phyloP scores from a whole-genome alignment of 106 monocot species.

The Allium fistulosum region DNA sequence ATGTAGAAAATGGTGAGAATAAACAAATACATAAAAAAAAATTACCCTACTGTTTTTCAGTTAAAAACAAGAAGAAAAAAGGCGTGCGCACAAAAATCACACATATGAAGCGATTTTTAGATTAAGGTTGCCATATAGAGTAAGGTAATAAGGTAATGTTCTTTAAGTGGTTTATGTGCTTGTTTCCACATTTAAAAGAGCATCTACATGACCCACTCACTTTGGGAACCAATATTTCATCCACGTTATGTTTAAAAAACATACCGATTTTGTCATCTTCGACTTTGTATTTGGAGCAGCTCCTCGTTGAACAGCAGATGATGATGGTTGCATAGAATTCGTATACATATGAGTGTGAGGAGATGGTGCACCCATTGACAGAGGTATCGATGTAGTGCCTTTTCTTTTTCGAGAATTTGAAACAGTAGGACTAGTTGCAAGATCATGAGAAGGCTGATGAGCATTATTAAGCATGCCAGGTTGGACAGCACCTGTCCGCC shows the following conservation, averaged over 20 bases:
- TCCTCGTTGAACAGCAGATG: conserved; percentile 61
- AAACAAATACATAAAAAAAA: too few relatives aligned
- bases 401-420: conserved; percentile 92
- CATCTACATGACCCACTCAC: not conserved
- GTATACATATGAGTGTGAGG: conserved; percentile 42
- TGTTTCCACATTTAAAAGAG: too few relatives aligned
- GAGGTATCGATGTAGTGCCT: conserved; percentile 51
- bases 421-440: conserved; percentile 45
- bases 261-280: conserved; percentile 83
- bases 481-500: conserved; percentile 42
- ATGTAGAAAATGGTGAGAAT: too few relatives aligned
- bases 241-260: conserved; percentile 4
- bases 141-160: not conserved
- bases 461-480: conserved; percentile 45
- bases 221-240: not conserved
- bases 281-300: conserved; percentile 36
- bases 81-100: not conserved
- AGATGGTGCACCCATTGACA: conserved; percentile 48
- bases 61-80: not conserved
- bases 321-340: conserved; percentile 46
- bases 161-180: not conserved
- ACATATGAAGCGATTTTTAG: not conserved
- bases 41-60: not conserved
- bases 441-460: conserved; percentile 40
- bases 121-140: not conserved